Evolutionary conservation across 345 rosid genomes (phyloP), one percentile per base, ranked within the genome.

Genomic region (Brassica rapa): DNA sequence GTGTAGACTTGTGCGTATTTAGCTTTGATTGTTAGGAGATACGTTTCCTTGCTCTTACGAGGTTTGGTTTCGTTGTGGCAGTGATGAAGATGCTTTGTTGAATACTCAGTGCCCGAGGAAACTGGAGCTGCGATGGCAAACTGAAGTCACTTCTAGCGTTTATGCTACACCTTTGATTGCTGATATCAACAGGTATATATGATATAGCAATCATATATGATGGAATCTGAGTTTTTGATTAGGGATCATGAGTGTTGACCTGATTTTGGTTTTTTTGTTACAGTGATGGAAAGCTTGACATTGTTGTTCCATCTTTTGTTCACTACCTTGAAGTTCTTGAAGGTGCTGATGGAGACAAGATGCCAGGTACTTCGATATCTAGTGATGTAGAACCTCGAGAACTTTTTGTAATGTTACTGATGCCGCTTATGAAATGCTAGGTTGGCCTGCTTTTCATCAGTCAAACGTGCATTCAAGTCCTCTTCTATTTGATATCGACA

Each of bases 391-490:
- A 59, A 12, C 56, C 23, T 66, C 23, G 16, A 62, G 64, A 16
- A n/a, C 3, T 68, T 56, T 72, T 29, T 56, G 15, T 56, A 19
- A 41, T n/a, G 27, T 69, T 29, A 62, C 64, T 77, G 74, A 72
- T 64, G 55, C 63, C 63, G n/a, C 62, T 74, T 35, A 19, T 75
- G 10, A 72, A 82, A 35, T 75, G 49, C 78, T 82, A 96, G 99
- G 99, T 82, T 96, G 99, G 99, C 99, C 99, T 72, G 97, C 99
- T 59, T 96, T 91, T 82, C 99, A 96, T 80, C 98, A 90, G 84
- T 96, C 99, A 35, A 93, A 96, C 0, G 98, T 93, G 82, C 99
- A 96, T 87, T 81, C 98, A 1, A 96, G 97, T 82, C 99, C 99
- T 79, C 91, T 96, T 66, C 85, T 93, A 11, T 91, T 85, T 62